A percentile compares a stretch with the other conserved stretches of the same genome.
Evolutionary conservation across 2,329 filamentous ascomycete species (phyloP).

Genomic region (Talaromyces rugulosus): DNA sequence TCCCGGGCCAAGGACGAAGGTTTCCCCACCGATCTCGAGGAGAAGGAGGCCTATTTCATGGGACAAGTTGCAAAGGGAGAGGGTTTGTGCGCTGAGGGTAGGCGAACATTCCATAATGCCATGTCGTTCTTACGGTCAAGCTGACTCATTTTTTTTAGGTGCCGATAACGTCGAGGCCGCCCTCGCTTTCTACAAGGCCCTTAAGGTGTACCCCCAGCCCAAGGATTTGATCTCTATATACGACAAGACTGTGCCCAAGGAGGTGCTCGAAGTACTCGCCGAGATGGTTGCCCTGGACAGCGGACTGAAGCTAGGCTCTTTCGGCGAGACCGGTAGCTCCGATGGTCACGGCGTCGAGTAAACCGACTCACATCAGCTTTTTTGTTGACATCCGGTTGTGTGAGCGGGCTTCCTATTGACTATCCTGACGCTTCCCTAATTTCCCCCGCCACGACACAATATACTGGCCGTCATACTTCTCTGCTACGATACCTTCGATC

Average conservation of each 20-base stretch:
- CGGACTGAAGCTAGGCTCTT: slow-evolving; percentile 59
- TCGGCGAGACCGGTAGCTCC: slow-evolving; percentile 27
- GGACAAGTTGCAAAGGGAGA: slow-evolving; percentile 89
- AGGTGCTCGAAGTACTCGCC: slow-evolving; percentile 90
- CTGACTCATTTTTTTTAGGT: slow-evolving; percentile 25
- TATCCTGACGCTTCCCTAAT: not conserved
- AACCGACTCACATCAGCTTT: slow-evolving; percentile 7
- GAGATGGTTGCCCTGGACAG: slow-evolving; percentile 97
- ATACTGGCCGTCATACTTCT: not conserved
- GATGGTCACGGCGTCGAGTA: slow-evolving; percentile 37
- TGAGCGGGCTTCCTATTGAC: not conserved
- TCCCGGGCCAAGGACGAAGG: slow-evolving; percentile 83
- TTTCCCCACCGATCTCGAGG: slow-evolving; percentile 84
- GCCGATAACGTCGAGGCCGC: slow-evolving; percentile 68
- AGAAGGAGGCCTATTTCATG: slow-evolving; percentile 96
- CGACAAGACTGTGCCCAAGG: slow-evolving; percentile 97
- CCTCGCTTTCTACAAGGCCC: slow-evolving; percentile 93
- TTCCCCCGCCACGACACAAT: not conserved
- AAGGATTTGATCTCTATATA: slow-evolving; percentile 93
- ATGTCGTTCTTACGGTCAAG: not conserved
- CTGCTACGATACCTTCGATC: slow-evolving; percentile 5
- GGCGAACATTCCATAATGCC: slow-evolving; percentile 28
- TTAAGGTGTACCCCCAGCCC: slow-evolving; percentile 96
- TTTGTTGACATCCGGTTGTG: not conserved
- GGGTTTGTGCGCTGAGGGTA: slow-evolving; percentile 76